These are phyloP conservation scores for Sphagnurus paluster DNA, from an alignment of 1,284 basidiomycete species.

Conservation along the genomic window DNA sequence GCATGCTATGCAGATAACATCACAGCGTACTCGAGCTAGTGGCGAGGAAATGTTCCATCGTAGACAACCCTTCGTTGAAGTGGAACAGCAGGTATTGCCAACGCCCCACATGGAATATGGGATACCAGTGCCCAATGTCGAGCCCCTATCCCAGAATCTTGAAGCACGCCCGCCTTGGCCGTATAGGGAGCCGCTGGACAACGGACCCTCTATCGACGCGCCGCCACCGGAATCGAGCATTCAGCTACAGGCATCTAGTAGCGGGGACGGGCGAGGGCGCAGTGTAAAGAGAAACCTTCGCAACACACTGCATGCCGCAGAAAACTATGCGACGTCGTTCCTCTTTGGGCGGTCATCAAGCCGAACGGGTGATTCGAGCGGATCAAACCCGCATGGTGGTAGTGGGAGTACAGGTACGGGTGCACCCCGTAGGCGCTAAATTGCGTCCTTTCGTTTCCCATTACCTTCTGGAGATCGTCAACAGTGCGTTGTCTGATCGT, in stretches of 20 bases:
- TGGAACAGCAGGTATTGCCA: conserved; percentile 1
- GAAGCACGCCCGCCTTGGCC: conserved; percentile 27
- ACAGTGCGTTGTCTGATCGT: neutral
- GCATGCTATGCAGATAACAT: conserved; percentile 6
- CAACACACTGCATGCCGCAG: conserved; percentile 65
- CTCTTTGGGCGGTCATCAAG: conserved; percentile 50
- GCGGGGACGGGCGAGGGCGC: conserved; percentile 42
- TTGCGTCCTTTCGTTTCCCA: neutral
- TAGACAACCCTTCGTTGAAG: conserved; percentile 8
- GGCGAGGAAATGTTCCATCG: conserved; percentile 12
- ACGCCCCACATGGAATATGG: conserved; percentile 2
- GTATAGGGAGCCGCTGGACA: conserved; percentile 30
- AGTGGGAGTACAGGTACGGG: conserved; percentile 17
- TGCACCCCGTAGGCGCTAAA: conserved; percentile 10
- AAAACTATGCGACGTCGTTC: conserved; percentile 64
- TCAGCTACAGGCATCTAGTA: conserved; percentile 35
- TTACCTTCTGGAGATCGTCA: neutral
- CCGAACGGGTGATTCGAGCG: conserved; percentile 17
- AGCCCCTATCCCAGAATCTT: neutral
- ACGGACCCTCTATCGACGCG: conserved; percentile 12
- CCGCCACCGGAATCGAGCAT: conserved; percentile 43
- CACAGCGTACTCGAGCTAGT: conserved; percentile 3
- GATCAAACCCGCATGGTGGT: conserved; percentile 14
- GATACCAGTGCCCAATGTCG: conserved; percentile 1
- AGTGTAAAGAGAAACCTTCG: conserved; percentile 64